phyloP scores from a whole-genome alignment of 305 asterid genomes.

The Nicotiana rustica region DNA sequence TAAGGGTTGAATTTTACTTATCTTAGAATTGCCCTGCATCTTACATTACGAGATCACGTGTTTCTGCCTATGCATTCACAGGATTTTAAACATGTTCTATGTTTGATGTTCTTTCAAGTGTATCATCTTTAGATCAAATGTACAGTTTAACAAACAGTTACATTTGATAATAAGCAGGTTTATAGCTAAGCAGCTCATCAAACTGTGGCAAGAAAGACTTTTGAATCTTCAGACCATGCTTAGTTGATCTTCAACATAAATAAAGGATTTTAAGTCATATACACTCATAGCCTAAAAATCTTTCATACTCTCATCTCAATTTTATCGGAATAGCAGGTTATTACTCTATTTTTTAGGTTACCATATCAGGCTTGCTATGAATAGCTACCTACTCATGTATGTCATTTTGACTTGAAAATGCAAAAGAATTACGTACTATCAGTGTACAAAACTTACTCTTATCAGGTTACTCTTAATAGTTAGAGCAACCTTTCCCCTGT shows the following conservation, averaged over 20 bases:
- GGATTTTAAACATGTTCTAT: neutral
- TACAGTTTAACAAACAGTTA: neutral
- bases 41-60: neutral
- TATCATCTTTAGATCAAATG: neutral
- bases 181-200: neutral
- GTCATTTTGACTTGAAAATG: neutral
- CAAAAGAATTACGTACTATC: neutral
- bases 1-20: neutral
- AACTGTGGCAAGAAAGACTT: neutral
- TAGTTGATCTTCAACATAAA: neutral
- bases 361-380: neutral
- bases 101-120: neutral
- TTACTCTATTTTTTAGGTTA: too few species aligned
- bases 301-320: too few species aligned
- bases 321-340: too few species aligned
- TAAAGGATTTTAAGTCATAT: too few species aligned
- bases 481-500: too few species aligned
- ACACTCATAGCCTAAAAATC: too few species aligned
- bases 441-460: neutral
- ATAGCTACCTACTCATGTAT: neutral
- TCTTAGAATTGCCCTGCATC: neutral
- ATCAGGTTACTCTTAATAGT: too few species aligned
- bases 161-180: conserved; percentile 16
- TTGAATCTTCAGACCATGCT: neutral
- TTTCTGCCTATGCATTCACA: neutral